phyloP scores from a whole-genome alignment of 2,329 filamentous ascomycete genomes.

The Esteya vermicola region DNA sequence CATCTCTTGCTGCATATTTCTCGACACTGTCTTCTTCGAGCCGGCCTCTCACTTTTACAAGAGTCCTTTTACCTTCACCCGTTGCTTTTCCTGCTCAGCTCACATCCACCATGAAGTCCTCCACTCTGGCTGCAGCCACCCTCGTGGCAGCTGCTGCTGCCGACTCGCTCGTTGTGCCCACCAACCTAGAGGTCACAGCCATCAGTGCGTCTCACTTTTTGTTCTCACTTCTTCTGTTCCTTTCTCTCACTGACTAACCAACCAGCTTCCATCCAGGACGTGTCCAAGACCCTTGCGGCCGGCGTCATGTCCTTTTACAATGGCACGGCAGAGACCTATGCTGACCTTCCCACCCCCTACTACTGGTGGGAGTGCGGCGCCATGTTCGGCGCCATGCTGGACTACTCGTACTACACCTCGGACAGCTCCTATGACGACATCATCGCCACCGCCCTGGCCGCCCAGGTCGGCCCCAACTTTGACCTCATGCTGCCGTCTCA shows the following conservation, averaged over 20 bases:
- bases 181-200: conserved; percentile 3
- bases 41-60: neutral
- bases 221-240: neutral
- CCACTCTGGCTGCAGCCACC: neutral
- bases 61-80: neutral
- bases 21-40: neutral
- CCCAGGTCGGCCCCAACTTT: conserved; percentile 39
- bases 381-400: conserved; percentile 52
- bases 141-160: no score
- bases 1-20: neutral
- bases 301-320: conserved; percentile 51
- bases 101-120: neutral
- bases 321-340: conserved; percentile 39
- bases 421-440: conserved; percentile 48
- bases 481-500: conserved; percentile 47
- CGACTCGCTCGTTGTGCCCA: no score
- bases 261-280: conserved; percentile 47
- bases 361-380: conserved; percentile 57
- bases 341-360: conserved; percentile 50
- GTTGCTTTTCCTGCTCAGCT: neutral
- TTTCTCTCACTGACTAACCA: no score
- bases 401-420: conserved; percentile 54
- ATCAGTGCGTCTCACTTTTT: neutral
- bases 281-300: conserved; percentile 44
- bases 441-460: conserved; percentile 42